Conservation (phyloP, 495 filamentous ascomycete genomes). For the Aspergillus bridgeri region DNA sequence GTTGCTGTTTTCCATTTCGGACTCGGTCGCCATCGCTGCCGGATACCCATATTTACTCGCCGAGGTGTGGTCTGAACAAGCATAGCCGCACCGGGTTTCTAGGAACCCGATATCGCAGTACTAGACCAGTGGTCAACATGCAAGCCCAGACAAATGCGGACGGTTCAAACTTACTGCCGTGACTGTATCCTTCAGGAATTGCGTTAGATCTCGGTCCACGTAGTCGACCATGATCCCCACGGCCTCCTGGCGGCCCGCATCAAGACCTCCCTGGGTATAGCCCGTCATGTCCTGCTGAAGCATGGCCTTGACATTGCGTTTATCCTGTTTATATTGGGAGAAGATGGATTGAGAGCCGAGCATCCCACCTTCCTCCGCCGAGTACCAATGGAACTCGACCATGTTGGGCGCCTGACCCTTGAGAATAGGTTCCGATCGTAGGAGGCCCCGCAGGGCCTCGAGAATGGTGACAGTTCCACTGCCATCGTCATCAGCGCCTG, state of each 20-base stretch:
- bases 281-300: constrained; percentile 99
- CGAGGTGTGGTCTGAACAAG: constrained; percentile 95
- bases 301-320: constrained; percentile 88
- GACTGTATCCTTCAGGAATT: constrained; percentile 89
- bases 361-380: constrained; percentile 86
- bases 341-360: constrained; percentile 87
- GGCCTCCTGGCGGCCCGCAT: constrained; percentile 77
- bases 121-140: constrained; percentile 27
- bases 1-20: constrained; percentile 77
- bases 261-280: constrained; percentile 76
- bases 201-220: constrained; percentile 76
- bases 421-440: constrained; percentile 50
- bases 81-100: constrained; percentile 93
- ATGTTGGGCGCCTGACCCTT: constrained; percentile 65
- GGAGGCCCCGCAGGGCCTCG: constrained; percentile 63
- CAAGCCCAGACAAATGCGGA: background rate
- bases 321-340: constrained; percentile 69
- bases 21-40: constrained; percentile 93
- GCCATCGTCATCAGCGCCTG: constrained; percentile 74
- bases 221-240: constrained; percentile 94
- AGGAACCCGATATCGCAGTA: constrained; percentile 91
- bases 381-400: constrained; percentile 95
- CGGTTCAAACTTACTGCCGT: constrained; percentile 52
- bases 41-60: constrained; percentile 95
- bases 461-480: constrained; percentile 77